phyloP scores from a whole-genome alignment of 352 stramenopile genomes.

The Globisporangium nunn region DNA sequence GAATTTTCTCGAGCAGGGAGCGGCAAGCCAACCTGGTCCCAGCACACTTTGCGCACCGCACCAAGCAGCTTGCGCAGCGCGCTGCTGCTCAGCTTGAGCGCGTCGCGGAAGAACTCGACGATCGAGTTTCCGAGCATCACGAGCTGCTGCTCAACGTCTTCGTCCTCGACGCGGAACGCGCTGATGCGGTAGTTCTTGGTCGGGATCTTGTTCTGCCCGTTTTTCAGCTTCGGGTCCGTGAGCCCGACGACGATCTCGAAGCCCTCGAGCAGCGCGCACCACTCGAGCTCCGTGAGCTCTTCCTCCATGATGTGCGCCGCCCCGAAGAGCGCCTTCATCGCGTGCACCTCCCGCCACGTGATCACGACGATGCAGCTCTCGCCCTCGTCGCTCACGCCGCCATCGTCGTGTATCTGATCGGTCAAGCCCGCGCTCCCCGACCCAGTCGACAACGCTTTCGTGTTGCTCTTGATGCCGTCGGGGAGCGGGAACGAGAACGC shows the following conservation, averaged over 20 bases:
- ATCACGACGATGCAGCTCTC: conserved; percentile 59
- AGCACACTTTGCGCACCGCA: conserved; percentile 60
- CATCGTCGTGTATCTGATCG: conserved; percentile 44
- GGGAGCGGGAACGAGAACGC: conserved; percentile 77
- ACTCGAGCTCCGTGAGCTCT: conserved; percentile 68
- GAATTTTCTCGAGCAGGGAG: conserved; percentile 11
- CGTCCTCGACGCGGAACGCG: conserved; percentile 69
- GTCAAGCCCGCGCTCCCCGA: conserved; percentile 10
- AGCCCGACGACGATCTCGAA: conserved; percentile 81
- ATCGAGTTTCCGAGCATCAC: conserved; percentile 83
- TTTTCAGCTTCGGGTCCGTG: conserved; percentile 64
- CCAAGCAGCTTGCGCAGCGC: conserved; percentile 51
- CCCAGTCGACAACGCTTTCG: conserved; percentile 21
- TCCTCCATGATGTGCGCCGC: conserved; percentile 84
- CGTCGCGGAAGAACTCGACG: conserved; percentile 76
- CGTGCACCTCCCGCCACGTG: conserved; percentile 79
- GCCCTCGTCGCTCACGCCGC: conserved; percentile 38
- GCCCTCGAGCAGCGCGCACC: conserved; percentile 64
- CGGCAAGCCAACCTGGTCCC: conserved; percentile 59
- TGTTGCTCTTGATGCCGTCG: conserved; percentile 45
- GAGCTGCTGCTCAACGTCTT: conserved; percentile 84
- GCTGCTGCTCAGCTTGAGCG: conserved; percentile 52
- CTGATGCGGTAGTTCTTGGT: conserved; percentile 71
- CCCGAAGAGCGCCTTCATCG: conserved; percentile 84
- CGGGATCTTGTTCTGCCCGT: conserved; percentile 62